Base-by-base conservation (phyloP, 75 land plant species). In the Selaginella moellendorffii region DNA sequence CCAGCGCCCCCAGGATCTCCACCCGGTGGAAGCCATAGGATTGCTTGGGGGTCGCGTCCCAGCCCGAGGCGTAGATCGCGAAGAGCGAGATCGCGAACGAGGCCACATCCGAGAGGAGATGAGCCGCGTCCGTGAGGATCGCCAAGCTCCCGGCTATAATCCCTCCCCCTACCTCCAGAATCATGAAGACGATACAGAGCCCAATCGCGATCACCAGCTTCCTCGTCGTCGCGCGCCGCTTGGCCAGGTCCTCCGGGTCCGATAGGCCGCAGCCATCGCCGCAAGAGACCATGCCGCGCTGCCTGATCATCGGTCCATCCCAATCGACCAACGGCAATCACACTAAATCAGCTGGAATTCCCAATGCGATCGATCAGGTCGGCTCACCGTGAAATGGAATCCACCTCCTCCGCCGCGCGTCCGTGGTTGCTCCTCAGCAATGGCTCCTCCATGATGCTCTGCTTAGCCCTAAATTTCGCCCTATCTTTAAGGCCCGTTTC, bases 21-120 rank as follows among this genome's bases (percentile, higher is more conserved):
- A 36, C 46, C 5, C 46, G 46, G 46, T 36, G 46, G 46, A 36
- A 36, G 10, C 97, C 93, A 69, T 88, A 92, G 18, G 84, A 80
- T 63, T 85, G 95, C 12, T 79, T 71, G 25, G 93, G 86, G 19
- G 82, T 88, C 24, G 89, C 95, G 70, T 92, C 97, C 97, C 97
- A 92, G 10, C 93, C 84, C 24, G 86, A 65, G 2, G 89, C 95
- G 89, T 92, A 92, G 2, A 92, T 66, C 0, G 93, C 82, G 61
- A 92, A 92, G 30, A 92, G 67, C 0, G 97, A 92, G 8, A 92
- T 85, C 2, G 86, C 95, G 68, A 92, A 92, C 5, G 86, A 83
- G 17, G 89, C 89, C 65, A 92, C 97, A 74, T 92, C 97, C 2
- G 97, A 83, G 12, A 88, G 77, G 31, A 92, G 69, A 69, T 92